Evolutionary conservation across 2,329 filamentous ascomycete species (phyloP), one percentile per base, ranked within the genome.

Genomic region (Aspergillus thermomutatus): DNA sequence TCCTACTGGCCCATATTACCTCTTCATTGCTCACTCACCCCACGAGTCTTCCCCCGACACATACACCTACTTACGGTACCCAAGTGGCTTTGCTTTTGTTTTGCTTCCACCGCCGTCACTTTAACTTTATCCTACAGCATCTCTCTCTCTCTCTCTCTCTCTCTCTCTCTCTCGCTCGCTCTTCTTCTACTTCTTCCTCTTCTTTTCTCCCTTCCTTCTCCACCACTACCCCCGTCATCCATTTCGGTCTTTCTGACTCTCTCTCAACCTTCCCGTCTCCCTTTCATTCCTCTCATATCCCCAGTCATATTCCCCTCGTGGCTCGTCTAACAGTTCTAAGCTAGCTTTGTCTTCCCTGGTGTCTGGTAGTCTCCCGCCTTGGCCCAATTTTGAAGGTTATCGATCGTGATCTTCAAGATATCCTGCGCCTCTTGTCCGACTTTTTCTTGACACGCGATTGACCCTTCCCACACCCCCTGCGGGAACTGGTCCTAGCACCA

Each of bases 151-250:
- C n/a, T 37, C 31, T 37, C 47, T 49, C 27, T 60, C 56, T 56
- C 47, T 55, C 56, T 45, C 43, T 60, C 57, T 55, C 54, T 53
- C 34, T 31, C 49, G 55, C 45, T 49, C 54, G 52, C 54, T 58
- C 51, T 46, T 21, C 77, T 61, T 51, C 78, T 49, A 49, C 41
- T 57, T 59, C 53, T 59, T 53, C 58, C 40, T 53, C 49, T 59
- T 55, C 59, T 49, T 66, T 66, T 68, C 56, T 55, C 54, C 57
- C 58, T 48, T 60, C 50, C 54, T 62, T 61, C 62, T 64, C 62
- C 57, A 57, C 60, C 58, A 53, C 31, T 14, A 31, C 14, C 60
- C 60, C 58, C 53, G 61, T 53, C 60, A 56, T 60, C 56, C 54
- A 60, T 59, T 63, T 60, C 54, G 14, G 31, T 34, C 31, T 17